Percentiles rank a stretch among this genome's conserved stretches.
Evolutionary conservation across 768 basidiomycete genomes (phyloP).

Genomic region (Paxillus rubicundulus): DNA sequence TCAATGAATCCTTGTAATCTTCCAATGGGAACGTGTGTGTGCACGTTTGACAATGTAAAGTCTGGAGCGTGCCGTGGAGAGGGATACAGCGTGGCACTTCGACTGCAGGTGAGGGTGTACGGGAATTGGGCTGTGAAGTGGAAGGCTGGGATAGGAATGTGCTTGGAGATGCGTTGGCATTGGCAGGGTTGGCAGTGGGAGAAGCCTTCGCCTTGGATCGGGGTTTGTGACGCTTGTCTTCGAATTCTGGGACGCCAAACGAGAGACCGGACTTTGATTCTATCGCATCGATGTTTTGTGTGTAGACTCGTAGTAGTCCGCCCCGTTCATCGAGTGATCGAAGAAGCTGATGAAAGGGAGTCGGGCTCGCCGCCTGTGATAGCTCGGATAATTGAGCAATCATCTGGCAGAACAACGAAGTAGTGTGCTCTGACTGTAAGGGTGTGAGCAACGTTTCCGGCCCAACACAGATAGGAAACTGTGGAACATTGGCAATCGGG

Average conservation of each 20-base stretch:
- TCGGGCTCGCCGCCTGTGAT: slow-evolving; percentile 70
- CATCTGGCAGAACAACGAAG: slow-evolving; percentile 83
- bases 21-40: slow-evolving; percentile 66
- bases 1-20: slow-evolving; percentile 57
- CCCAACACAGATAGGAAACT: neutral
- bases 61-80: slow-evolving; percentile 81
- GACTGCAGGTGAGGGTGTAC: slow-evolving; percentile 49
- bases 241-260: slow-evolving; percentile 77
- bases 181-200: slow-evolving; percentile 12
- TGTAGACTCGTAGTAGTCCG: slow-evolving; percentile 81
- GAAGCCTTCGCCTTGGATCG: slow-evolving; percentile 45
- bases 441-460: slow-evolving; percentile 17
- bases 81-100: slow-evolving; percentile 83
- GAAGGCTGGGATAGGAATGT: slow-evolving; percentile 16
- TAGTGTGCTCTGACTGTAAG: slow-evolving; percentile 67
- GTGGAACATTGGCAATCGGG: neutral
- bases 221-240: slow-evolving; percentile 52
- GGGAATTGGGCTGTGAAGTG: slow-evolving; percentile 27
- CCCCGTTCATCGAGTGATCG: slow-evolving; percentile 73
- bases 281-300: slow-evolving; percentile 91
- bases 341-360: slow-evolving; percentile 76
- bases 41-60: slow-evolving; percentile 80
- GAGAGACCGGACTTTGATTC: slow-evolving; percentile 85
- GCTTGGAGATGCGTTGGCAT: slow-evolving; percentile 11
- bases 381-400: slow-evolving; percentile 78